Percentiles rank a stretch among this genome's conserved stretches.
phyloP scores from a whole-genome alignment of 164 flowering plant genomes.

The Brasenia schreberi region DNA sequence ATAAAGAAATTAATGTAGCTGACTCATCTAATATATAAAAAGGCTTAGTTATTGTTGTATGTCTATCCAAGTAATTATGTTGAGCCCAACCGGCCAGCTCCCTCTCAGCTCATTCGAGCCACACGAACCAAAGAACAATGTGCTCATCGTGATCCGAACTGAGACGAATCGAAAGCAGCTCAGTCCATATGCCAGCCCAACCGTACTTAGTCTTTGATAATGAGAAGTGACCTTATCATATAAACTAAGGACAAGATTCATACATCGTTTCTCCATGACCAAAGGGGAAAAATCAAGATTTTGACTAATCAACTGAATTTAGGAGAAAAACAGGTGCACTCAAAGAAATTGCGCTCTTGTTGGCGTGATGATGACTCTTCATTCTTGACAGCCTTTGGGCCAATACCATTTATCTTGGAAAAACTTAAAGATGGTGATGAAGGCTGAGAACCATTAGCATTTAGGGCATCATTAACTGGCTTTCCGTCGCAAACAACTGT shows the following conservation, averaged over 20 bases:
- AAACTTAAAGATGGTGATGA: constrained; percentile 11
- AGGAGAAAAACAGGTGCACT: constrained; percentile 49
- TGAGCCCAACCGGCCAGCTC: too few species aligned
- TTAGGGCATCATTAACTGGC: constrained; percentile 15
- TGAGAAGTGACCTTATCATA: too few species aligned
- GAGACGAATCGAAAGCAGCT: too few species aligned
- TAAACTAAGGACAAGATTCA: not conserved
- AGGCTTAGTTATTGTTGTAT: too few species aligned
- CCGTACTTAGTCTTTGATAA: too few species aligned
- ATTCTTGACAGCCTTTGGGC: not conserved
- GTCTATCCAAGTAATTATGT: too few species aligned
- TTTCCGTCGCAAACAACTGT: constrained; percentile 37
- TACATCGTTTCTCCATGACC: not conserved
- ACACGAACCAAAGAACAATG: too few species aligned
- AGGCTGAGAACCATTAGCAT: constrained; percentile 4
- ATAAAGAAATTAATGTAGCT: too few species aligned
- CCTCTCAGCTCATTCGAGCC: too few species aligned
- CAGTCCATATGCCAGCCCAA: too few species aligned
- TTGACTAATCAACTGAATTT: constrained; percentile 10
- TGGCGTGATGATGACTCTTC: constrained; percentile 3
- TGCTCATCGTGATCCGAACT: too few species aligned
- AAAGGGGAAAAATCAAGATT: not conserved
- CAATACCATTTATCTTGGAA: not conserved
- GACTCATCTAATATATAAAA: too few species aligned
- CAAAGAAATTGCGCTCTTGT: constrained; percentile 26